Evolutionary conservation across 108 stramenopile genomes (phyloP), one percentile per base, ranked within the genome.

Genomic region (Epithemia pelagica): DNA sequence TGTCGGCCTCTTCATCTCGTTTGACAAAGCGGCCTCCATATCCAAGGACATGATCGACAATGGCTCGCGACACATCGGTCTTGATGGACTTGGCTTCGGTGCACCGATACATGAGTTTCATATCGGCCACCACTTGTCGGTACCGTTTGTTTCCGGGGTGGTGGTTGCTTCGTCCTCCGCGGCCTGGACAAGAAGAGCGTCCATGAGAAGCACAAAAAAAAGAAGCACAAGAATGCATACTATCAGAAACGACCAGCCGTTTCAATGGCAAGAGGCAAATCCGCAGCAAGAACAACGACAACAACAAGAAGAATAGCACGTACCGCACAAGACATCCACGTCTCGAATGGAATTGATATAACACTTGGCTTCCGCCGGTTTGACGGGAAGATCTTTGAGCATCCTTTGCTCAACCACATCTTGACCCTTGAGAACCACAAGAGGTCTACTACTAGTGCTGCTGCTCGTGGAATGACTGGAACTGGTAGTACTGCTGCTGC

Each of bases 11-110:
- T 15, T 26, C 46, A n/a, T 79, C 78, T 8, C 32, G 32, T 23
- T 67, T 60, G 8, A 79, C 2, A 65, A 79, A 79, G 24, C 78
- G 32, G 5, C 78, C 78, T 15, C 74, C 74, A 26, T 75, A 70
- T 1, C 32, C 19, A 28, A 33, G 29, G 19, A 75, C 74, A 65
- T 75, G 74, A 5, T 75, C 74, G 19, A 78, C 77, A 66, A 78
- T 78, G 7, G 71, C 67, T 32, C 77, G 52, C 27, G 59, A 62
- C 20, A 79, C 24, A 62, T 75, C 74, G 20, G 78, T 79, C 37
- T 79, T 79, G 60, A 57, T 65, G 24, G 68, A 54, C 51, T 79
- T 79, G 8, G 64, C 70, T 24, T 55, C 69, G 15, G 67, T 73
- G 7, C 27, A 32, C 2, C 72, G 62, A 31, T 79, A 79, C 33